Base-by-base conservation (phyloP, 176 grass and related monocot genomes). In the Avena insularis region DNA sequence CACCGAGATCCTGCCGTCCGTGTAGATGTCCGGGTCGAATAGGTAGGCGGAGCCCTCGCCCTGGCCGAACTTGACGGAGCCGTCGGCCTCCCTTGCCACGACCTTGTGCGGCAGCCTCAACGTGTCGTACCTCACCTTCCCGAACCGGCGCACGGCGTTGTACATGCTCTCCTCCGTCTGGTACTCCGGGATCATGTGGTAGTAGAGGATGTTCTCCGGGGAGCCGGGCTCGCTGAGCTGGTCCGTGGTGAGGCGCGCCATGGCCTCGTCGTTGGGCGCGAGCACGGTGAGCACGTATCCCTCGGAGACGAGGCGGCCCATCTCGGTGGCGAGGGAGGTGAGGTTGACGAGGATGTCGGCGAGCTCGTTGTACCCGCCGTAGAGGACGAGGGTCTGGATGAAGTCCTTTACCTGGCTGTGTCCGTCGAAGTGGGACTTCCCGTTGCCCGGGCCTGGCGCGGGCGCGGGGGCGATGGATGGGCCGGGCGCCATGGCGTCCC, bases 121-220 rank as follows among this genome's bases (percentile, higher is more conserved):
- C 35, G 96, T 98, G 84, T 98, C 96, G 86, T 95, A 98, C 4
- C 93, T 74, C 45, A 98, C 89, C 88, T 93, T 98, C 12, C 96
- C 96, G 82, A 98, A 98, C 1, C 96, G 63, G 8, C 96, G 60
- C 38, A 98, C 96, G 43, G 96, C 96, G 90, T 98, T 98, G 96
- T 98, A 98, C 93, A 98, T 98, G 90, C 93, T 95, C 93, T 98
- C 96, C 90, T 98, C 96, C 0, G 96, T 98, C 84, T 98, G 96
- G 86, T 98, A 98, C 91, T 95, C 96, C 0, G 96, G 96, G 79
- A 98, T 89, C 88, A 98, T 90, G 86, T 98, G 96, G 96, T 92
- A 98, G 90, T 98, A 98, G 15, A 98, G 83, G 57, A 98, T 98
- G 87, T 93, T 92, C 91, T 98, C 96, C 25, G 96, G 96, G 15